Evolutionary conservation across 495 filamentous ascomycete species (phyloP).

Genomic region (Hyphodiscus hymeniophilus): DNA sequence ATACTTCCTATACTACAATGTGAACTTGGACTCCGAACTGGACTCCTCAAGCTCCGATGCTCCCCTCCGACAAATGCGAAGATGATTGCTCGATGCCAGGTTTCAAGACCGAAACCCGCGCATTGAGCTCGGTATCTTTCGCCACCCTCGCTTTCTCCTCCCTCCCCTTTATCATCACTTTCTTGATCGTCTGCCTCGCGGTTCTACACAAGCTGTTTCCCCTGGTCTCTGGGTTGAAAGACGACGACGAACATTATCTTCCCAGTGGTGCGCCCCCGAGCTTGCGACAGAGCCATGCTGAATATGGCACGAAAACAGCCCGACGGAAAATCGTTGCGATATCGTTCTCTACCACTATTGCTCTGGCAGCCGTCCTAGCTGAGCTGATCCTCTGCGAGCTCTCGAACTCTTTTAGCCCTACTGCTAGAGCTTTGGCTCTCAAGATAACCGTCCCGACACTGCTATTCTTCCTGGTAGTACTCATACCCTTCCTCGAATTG

Average conservation of each 20-base stretch:
- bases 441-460: constrained; percentile 56
- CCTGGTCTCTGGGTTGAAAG: constrained; percentile 42
- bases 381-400: constrained; percentile 75
- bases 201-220: constrained; percentile 58
- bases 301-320: constrained; percentile 35
- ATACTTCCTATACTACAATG: background rate
- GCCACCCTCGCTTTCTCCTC: constrained; percentile 35
- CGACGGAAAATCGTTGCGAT: constrained; percentile 46
- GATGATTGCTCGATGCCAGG: constrained; percentile 12
- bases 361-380: constrained; percentile 61
- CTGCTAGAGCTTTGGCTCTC: constrained; percentile 52
- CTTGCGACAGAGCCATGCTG: constrained; percentile 41
- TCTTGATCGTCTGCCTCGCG: constrained; percentile 43
- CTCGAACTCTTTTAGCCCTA: constrained; percentile 55
- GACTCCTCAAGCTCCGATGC: constrained; percentile 8
- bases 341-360: constrained; percentile 65
- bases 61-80: constrained; percentile 19
- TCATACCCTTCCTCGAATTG: constrained; percentile 65
- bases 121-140: constrained; percentile 8
- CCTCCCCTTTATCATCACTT: constrained; percentile 54
- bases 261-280: constrained; percentile 41
- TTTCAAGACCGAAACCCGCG: background rate
- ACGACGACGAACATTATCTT: constrained; percentile 43
- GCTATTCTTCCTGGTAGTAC: constrained; percentile 55
- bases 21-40: background rate